A percentile compares a stretch with the other conserved stretches of the same genome.
Conservation (phyloP, 164 flowering plant genomes). For the Sextonia rubra region DNA sequence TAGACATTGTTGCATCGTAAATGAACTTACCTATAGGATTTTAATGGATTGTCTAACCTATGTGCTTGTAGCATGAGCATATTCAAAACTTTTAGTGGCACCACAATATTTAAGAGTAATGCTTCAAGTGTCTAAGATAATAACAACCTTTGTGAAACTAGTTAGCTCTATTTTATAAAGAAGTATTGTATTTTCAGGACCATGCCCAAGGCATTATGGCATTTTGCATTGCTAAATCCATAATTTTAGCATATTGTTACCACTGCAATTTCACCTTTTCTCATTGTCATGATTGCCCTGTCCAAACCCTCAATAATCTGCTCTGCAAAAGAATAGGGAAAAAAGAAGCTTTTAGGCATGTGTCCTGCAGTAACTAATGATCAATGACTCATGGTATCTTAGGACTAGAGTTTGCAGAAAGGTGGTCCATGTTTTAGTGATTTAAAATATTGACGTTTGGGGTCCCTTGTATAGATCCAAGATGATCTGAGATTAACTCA, state of each 20-base stretch:
- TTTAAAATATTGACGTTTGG: too few relatives aligned
- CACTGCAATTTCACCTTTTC: constrained; percentile 37
- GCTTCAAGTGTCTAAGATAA: neutral
- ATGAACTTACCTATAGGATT: neutral
- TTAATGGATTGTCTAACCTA: neutral
- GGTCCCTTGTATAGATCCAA: too few relatives aligned
- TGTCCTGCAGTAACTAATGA: neutral
- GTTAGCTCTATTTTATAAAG: constrained; percentile 42
- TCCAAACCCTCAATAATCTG: constrained; percentile 42
- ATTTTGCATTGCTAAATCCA: constrained; percentile 12
- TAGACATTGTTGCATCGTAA: too few relatives aligned
- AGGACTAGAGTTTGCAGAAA: neutral
- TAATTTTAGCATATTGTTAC: constrained; percentile 28
- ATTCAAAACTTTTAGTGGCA: neutral
- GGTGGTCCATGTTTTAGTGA: neutral
- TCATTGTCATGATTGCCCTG: constrained; percentile 53
- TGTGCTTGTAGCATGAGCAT: neutral
- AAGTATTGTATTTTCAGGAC: constrained; percentile 18
- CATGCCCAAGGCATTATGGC: constrained; percentile 3
- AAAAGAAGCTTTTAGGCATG: neutral
- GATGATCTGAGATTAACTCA: too few relatives aligned
- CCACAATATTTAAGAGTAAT: neutral
- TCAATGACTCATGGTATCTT: neutral
- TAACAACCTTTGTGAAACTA: constrained; percentile 42
- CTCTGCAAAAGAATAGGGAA: constrained; percentile 20